Conservation (phyloP, 2,329 filamentous ascomycete genomes). For the Diaporthe citrichinensis region DNA sequence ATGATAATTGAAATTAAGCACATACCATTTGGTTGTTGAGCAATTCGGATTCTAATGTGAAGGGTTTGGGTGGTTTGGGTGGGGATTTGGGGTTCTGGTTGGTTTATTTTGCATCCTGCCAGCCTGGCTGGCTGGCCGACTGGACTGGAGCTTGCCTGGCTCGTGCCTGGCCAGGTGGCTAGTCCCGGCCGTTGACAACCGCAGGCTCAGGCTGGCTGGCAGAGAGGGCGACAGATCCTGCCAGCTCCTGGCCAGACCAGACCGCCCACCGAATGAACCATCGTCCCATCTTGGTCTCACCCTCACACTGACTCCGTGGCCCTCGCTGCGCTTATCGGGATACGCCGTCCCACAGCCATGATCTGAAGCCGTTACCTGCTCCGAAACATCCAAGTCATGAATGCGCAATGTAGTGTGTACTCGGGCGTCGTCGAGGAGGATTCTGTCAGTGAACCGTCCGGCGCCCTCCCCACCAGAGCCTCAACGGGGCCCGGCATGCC, state of each 20-base stretch:
- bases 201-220: background rate
- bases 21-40: too few relatives aligned
- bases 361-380: background rate
- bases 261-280: conserved; percentile 23
- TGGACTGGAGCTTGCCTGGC: too few relatives aligned
- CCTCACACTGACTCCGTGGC: conserved; percentile 9
- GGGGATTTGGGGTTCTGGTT: too few relatives aligned
- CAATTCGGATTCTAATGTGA: too few relatives aligned
- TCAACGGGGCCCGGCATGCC: conserved; percentile 16
- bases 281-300: conserved; percentile 16
- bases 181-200: conserved; percentile 19
- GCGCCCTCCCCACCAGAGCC: background rate
- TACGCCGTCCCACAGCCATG: background rate
- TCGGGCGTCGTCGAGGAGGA: background rate
- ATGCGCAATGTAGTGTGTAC: background rate
- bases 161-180: conserved; percentile 1
- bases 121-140: background rate
- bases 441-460: background rate
- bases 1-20: too few relatives aligned
- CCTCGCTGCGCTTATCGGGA: background rate
- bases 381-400: conserved; percentile 21
- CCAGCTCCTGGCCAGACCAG: conserved; percentile 10
- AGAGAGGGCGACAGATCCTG: background rate
- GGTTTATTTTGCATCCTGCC: too few relatives aligned
- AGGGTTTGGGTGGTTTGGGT: too few relatives aligned